Evolutionary conservation across 176 grass and related monocot genomes (phyloP), one percentile per base, ranked within the genome.

Genomic region (Canna indica): DNA sequence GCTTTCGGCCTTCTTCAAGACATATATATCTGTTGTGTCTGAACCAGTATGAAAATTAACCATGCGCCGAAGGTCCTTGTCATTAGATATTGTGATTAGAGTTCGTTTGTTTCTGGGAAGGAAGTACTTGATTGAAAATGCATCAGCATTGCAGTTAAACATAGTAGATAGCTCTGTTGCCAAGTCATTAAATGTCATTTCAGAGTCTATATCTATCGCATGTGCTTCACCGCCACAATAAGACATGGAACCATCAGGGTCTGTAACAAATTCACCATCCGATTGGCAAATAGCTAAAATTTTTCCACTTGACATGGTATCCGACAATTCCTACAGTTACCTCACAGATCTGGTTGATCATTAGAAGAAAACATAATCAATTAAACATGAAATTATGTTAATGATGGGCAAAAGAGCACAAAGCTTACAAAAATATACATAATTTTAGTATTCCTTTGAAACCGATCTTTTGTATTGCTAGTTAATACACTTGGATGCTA

Each of bases 201-300:
- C 82, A 75, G 71, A 78, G 36, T 90, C 85, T 35, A 99, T 71
- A 76, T 85, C 80, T 67, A 99, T 84, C 35, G 94, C 94, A 80
- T 99, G 94, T 26, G 89, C 94, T 72, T 99, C 94, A 59, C 94
- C 94, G 45, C 89, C 89, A 79, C 82, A 87, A 74, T 99, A 93
- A 32, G 89, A 83, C 87, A 99, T 90, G 25, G 83, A 82, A 20
- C 89, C 94, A 76, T 93, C 90, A 73, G 24, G 84, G 47, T 93
- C 82, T 12, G 83, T 81, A 48, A 76, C 46, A 73, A 99, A 99
- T 50, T 99, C 89, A 13, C 94, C 94, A 50, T 90, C 94, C 76
- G 85, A 57, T 39, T 99, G 89, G 62, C 91, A 88, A 65, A 99
- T 91, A 75, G 84, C 89, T 69, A 99, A 75, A 31, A 99, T 90